Evolutionary conservation across 1,139 yeast species (phyloP).

Genomic region (Kurtzmaniella quercitrusa): DNA sequence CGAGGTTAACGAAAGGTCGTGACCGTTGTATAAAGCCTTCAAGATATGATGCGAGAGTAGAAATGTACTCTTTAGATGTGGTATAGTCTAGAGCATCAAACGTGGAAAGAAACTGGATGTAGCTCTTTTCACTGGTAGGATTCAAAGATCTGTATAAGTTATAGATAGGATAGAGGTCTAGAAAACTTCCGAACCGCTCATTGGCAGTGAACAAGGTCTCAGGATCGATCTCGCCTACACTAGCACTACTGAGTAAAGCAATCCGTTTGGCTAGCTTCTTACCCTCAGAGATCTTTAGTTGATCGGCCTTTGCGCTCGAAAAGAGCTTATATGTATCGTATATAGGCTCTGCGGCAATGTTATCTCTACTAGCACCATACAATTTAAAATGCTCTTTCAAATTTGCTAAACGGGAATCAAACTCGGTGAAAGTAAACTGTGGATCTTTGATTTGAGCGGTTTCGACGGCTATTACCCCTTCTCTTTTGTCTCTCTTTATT

Average conservation of each 20-base stretch:
- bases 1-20: constrained; percentile 48
- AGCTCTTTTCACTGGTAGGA: constrained; percentile 27
- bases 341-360: constrained; percentile 26
- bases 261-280: constrained; percentile 27
- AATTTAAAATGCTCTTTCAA: constrained; percentile 25
- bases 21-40: constrained; percentile 39
- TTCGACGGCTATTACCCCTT: constrained; percentile 16
- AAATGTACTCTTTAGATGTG: constrained; percentile 42
- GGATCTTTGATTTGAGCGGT: constrained; percentile 24
- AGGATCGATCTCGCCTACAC: constrained; percentile 40
- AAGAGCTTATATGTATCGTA: constrained; percentile 31
- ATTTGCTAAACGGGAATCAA: constrained; percentile 36
- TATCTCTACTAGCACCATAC: constrained; percentile 3
- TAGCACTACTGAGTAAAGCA: constrained; percentile 45
- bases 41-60: constrained; percentile 43
- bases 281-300: constrained; percentile 4
- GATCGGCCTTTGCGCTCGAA: constrained; percentile 20
- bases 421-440: constrained; percentile 28
- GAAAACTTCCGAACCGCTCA: constrained; percentile 60
- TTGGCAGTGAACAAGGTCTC: constrained; percentile 49
- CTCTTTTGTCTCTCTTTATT: constrained; percentile 17
- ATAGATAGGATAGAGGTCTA: constrained; percentile 55
- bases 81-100: constrained; percentile 38
- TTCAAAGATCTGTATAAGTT: constrained; percentile 47
- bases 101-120: constrained; percentile 47